These are phyloP conservation scores for Saccharomycopsis amapae DNA, from an alignment of 805 yeast genomes.

Conservation along the genomic window DNA sequence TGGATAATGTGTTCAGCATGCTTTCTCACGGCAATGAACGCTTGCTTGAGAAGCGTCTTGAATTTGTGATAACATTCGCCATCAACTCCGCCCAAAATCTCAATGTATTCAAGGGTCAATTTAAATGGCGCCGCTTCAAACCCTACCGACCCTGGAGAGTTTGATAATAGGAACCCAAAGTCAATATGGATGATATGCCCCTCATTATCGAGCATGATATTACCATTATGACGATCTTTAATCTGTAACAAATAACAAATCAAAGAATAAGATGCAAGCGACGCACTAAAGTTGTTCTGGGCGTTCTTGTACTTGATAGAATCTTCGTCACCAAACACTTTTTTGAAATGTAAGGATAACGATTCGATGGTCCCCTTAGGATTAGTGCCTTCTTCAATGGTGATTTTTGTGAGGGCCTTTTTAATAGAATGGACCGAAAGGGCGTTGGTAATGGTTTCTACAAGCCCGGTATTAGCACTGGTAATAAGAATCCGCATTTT, in stretches of 20 bases:
- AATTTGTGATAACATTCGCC: slow-evolving; percentile 56
- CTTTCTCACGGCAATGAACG: slow-evolving; percentile 67
- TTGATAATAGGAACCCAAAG: slow-evolving; percentile 87
- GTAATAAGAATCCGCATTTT: slow-evolving; percentile 89
- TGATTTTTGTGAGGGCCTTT: slow-evolving; percentile 76
- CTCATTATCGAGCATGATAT: slow-evolving; percentile 91
- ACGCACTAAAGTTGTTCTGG: slow-evolving; percentile 74
- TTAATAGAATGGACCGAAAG: slow-evolving; percentile 90
- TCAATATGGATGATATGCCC: slow-evolving; percentile 95
- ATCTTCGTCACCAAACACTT: slow-evolving; percentile 62
- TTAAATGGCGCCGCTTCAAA: slow-evolving; percentile 98
- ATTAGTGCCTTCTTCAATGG: slow-evolving; percentile 59
- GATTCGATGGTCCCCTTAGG: slow-evolving; percentile 66
- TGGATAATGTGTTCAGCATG: slow-evolving; percentile 68
- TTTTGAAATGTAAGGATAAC: slow-evolving; percentile 68
- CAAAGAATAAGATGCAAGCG: slow-evolving; percentile 87
- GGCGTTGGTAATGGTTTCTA: slow-evolving; percentile 94
- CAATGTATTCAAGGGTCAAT: slow-evolving; percentile 82
- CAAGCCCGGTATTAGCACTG: slow-evolving; percentile 83
- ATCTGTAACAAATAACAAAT: slow-evolving; percentile 86
- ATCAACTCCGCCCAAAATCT: slow-evolving; percentile 72
- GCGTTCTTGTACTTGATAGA: slow-evolving; percentile 59
- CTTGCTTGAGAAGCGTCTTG: slow-evolving; percentile 54
- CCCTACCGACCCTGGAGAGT: slow-evolving; percentile 95
- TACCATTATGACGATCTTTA: slow-evolving; percentile 95